Conservation (phyloP, 2,329 filamentous ascomycete species). For the Phialemoniopsis sp. region DNA sequence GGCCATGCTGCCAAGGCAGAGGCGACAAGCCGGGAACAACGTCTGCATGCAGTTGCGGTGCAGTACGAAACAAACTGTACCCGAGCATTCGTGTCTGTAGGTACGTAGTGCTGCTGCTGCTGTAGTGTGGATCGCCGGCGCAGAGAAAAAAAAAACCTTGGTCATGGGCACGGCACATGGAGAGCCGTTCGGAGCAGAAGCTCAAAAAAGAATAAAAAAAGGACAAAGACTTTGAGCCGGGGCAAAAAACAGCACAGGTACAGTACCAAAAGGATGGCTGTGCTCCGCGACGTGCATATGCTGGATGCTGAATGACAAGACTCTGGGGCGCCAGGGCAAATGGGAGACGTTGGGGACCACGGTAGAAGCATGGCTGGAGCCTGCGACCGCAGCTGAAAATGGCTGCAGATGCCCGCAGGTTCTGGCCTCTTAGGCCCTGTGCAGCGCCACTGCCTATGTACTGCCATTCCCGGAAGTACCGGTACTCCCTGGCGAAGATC, state of each 20-base stretch:
- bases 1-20: no score
- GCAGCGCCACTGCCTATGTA: constrained; percentile 20
- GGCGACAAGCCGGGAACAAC: no score
- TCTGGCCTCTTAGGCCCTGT: constrained; percentile 13
- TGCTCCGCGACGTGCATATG: constrained; percentile 26
- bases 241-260: constrained; percentile 6
- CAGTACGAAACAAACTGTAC: no score
- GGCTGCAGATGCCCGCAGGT: constrained; percentile 13
- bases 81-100: no score
- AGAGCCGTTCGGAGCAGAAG: no score
- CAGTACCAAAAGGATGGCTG: constrained; percentile 21
- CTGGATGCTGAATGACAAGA: constrained; percentile 23
- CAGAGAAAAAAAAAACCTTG: no score
- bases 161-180: no score
- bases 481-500: neutral
- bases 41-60: no score
- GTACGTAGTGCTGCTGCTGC: no score
- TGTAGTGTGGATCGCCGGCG: no score
- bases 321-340: constrained; percentile 15
- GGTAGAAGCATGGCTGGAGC: constrained; percentile 11
- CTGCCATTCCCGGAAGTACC: constrained; percentile 2
- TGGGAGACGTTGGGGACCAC: no score
- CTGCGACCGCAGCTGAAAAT: constrained; percentile 26
- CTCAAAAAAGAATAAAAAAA: neutral
- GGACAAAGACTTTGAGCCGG: neutral